A percentile compares a stretch with the other conserved stretches of the same genome.
phyloP scores from a whole-genome alignment of 495 filamentous ascomycete genomes.

The Hypoxylon crocopeplum region DNA sequence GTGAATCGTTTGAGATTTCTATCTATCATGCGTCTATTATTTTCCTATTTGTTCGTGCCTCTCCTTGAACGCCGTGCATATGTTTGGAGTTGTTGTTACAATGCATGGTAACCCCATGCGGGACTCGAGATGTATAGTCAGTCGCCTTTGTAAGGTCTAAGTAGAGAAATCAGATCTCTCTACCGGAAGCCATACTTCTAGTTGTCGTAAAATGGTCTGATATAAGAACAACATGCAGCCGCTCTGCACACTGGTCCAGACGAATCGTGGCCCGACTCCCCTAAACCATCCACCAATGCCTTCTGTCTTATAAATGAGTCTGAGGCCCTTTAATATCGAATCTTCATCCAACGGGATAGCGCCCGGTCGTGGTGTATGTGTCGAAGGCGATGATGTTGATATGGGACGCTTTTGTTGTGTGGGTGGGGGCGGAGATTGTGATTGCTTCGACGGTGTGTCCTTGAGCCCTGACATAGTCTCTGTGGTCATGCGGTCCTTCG shows the following conservation, averaged over 20 bases:
- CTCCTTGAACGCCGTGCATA: conserved; percentile 42
- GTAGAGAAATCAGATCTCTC: conserved; percentile 40
- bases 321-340: conserved; percentile 83
- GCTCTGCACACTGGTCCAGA: conserved; percentile 98
- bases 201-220: conserved; percentile 80
- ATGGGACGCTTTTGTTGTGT: conserved; percentile 68
- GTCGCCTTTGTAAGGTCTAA: conserved; percentile 16
- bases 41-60: conserved; percentile 9
- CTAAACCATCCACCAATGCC: conserved; percentile 91
- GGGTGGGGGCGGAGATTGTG: conserved; percentile 32
- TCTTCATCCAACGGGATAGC: conserved; percentile 83
- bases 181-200: conserved; percentile 61
- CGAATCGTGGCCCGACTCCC: conserved; percentile 87
- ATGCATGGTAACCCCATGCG: conserved; percentile 15
- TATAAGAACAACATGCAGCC: conserved; percentile 97
- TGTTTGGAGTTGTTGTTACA: conserved; percentile 29
- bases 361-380: conserved; percentile 75
- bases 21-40: conserved; percentile 20
- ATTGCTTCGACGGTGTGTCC: conserved; percentile 28
- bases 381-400: conserved; percentile 84
- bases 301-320: conserved; percentile 86
- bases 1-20: conserved; percentile 23
- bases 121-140: too few relatives aligned
- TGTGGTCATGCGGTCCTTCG: conserved; percentile 28
- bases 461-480: conserved; percentile 25